Base-by-base conservation (phyloP, 208 protist species). In the Leishmania tarentolae region DNA sequence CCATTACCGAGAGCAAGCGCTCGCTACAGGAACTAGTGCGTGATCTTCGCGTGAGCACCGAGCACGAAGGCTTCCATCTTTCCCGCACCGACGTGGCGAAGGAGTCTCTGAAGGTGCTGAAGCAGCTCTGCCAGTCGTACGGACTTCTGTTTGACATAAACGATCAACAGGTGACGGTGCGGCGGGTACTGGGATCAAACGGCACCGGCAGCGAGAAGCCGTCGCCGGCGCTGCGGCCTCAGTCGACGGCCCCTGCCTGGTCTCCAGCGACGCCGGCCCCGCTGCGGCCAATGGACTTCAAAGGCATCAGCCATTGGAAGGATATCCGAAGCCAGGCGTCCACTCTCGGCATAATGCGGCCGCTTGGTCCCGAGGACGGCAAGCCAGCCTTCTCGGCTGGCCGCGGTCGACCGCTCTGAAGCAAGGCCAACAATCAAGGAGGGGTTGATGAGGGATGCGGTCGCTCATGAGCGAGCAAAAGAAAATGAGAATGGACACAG, bases 71-170 rank as follows among this genome's bases (percentile, higher is more conserved):
- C 73, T 95, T 97, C 80, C 69, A 82, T 57, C 90, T 90, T 69
- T 69, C 85, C 75, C 88, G 86, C 78, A 75, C 37, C 37, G 89
- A 93, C 35, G 88, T 97, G 50, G 85, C 81, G 59, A 92, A 93
- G 79, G 93, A 93, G 53, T 88, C 94, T 70, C 46, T 95, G 40
- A 94, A 94, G 83, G 24, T 87, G 50, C 84, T 97, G 65, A 94
- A 94, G 84, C 92, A 95, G 82, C 88, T 95, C 31, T 95, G 91
- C 76, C 84, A 92, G 76, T 92, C 92, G 8, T 95, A 97, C 82
- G 86, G 86, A 21, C 83, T 95, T 42, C 76, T 82, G 28, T 91
- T 95, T 53, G 88, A 95, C 75, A 85, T 92, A 69, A 88, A 78
- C 42, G 92, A 91, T 21, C 77, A 84, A 35, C 89, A 79, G n/a